Conservation (phyloP, 2,329 filamentous ascomycete species). For the Emmonsiellopsis sp. region DNA sequence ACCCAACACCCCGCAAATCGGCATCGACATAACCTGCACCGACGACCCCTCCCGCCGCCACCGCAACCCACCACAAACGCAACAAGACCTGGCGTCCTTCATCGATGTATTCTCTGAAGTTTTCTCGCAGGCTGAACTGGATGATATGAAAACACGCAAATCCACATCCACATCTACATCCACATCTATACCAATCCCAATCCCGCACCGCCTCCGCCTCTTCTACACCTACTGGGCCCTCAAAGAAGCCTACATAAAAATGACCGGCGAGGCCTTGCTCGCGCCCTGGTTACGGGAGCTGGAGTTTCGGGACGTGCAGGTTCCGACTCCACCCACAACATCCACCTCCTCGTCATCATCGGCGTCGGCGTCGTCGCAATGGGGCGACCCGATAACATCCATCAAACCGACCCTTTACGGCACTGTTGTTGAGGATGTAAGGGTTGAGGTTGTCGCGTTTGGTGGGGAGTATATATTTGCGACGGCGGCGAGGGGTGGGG, state of each 20-base stretch:
- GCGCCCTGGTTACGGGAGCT: conserved; percentile 52
- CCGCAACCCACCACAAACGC: conserved; percentile 35
- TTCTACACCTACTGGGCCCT: conserved; percentile 58
- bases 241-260: conserved; percentile 59
- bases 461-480: conserved; percentile 51
- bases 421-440: conserved; percentile 40
- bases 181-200: conserved; percentile 19
- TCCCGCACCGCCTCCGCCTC: conserved; percentile 48
- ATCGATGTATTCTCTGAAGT: conserved; percentile 52
- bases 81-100: conserved; percentile 46
- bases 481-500: conserved; percentile 39
- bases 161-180: neutral
- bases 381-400: conserved; percentile 28
- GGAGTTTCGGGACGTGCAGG: conserved; percentile 50
- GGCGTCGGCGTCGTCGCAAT: conserved; percentile 20
- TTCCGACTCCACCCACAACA: conserved; percentile 24
- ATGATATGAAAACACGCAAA: conserved; percentile 41
- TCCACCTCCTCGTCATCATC: conserved; percentile 14
- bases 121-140: conserved; percentile 47
- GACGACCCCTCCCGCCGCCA: conserved; percentile 43
- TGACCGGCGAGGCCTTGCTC: conserved; percentile 54
- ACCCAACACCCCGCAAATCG: conserved; percentile 34
- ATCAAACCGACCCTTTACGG: conserved; percentile 44
- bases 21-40: conserved; percentile 54
- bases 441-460: conserved; percentile 49